Percentiles rank a stretch among this genome's conserved stretches.
These are phyloP conservation scores for Halophytophthora polymorphica DNA, from an alignment of 352 stramenopile genomes.

Conservation along the genomic window DNA sequence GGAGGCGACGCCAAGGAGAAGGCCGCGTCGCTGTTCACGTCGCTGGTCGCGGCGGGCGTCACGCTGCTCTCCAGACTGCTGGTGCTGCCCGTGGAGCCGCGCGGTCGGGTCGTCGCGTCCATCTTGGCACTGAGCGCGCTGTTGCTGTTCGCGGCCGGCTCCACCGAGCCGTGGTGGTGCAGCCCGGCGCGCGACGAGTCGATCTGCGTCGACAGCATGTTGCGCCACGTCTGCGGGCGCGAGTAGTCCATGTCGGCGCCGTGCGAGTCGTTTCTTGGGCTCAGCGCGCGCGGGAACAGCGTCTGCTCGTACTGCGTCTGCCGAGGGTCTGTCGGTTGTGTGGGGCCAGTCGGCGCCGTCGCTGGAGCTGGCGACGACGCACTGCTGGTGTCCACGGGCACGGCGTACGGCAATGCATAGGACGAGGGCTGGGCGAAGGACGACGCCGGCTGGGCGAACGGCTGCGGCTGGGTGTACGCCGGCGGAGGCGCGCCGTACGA, in stretches of 20 bases:
- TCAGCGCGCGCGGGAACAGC: no score
- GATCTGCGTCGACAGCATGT: constrained; percentile 32
- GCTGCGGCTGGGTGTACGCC: constrained; percentile 2
- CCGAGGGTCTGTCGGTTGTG: no score
- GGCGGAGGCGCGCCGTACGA: not conserved
- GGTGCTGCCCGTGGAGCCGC: constrained; percentile 10
- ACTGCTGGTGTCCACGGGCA: constrained; percentile 17
- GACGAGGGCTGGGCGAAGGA: no score
- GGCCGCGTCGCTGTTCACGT: constrained; percentile 18
- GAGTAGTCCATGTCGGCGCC: constrained; percentile 26
- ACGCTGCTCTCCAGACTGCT: constrained; percentile 14
- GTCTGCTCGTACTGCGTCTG: no score
- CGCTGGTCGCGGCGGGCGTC: constrained; percentile 12
- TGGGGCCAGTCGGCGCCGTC: no score
- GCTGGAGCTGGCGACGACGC: not conserved
- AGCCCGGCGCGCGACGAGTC: not conserved
- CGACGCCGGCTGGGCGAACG: not conserved
- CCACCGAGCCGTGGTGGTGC: not conserved
- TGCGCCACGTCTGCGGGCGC: constrained; percentile 40
- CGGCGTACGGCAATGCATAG: constrained; percentile 19
- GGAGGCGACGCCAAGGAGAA: constrained; percentile 17
- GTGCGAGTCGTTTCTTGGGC: not conserved
- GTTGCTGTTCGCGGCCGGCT: constrained; percentile 2
- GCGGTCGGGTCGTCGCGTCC: constrained; percentile 7
- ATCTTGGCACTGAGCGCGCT: constrained; percentile 6